Evolutionary conservation across 1,284 basidiomycete genomes (phyloP), one percentile per base, ranked within the genome.

Genomic region (Athelia psychrophila): DNA sequence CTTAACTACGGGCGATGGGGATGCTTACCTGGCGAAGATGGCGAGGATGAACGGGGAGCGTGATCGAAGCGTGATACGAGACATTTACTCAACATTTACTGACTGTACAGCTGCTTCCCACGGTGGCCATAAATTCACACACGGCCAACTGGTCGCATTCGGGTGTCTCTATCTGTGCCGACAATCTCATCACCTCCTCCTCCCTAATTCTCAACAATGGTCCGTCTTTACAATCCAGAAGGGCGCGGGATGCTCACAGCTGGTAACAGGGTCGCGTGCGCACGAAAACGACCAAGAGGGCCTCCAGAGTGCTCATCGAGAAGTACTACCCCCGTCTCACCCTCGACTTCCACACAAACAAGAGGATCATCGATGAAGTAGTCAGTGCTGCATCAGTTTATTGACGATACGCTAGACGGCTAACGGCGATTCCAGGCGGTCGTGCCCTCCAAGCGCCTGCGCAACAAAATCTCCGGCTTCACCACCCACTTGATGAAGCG

Each of bases 401-500:
- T n/a, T 12, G 10, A n/a, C 10, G n/a, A 35, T 35, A 35, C n/a
- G 10, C n/a, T 35, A n/a, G 10, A 12, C n/a, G 12, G 42, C 13
- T 44, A 22, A 22, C 42, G 22, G 33, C 25, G 15, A 56, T 66
- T 60, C 15, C 69, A 95, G 84, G 95, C 96, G 61, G 84, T 93
- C 64, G 94, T 99, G 63, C 96, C 96, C 58, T 98, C 96, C 54
- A 99, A 99, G 81, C 93, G 96, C 66, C 88, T 99, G 62, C 89
- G 97, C 71, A 99, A 99, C 93, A 99, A 99, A 86, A 93, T 99
- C 67, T 91, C 96, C 27, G 96, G 96, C 53, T 99, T 98, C 88
- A 99, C 97, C 61, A 99, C 96, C 66, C 97, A 99, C 75, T 82
- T 99, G 72, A 99, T 99, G 97, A 98, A 95, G 85, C 94, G 97